Evolutionary conservation across 306 rosid species (phyloP).

Genomic region (Macrotyloma uniflorum): DNA sequence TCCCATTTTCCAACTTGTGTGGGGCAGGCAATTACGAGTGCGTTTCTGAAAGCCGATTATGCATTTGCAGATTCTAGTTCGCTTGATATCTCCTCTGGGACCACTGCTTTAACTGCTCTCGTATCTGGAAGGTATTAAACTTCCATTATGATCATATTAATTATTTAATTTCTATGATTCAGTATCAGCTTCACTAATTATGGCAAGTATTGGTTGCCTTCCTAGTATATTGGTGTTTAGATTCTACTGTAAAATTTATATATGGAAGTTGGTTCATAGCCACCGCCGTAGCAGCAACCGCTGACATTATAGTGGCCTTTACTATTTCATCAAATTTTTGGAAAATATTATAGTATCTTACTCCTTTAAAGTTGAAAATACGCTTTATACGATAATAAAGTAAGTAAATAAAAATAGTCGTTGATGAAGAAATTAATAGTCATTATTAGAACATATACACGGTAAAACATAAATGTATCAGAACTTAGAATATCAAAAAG

Average conservation of each 20-base stretch:
- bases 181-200: background rate
- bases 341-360: background rate
- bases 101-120: slow-evolving; percentile 79
- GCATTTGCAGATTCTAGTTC: slow-evolving; percentile 79
- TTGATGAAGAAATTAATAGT: background rate
- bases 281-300: background rate
- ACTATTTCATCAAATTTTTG: background rate
- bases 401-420: background rate
- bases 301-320: background rate
- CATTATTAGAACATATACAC: background rate
- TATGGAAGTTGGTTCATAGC: background rate
- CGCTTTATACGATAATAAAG: background rate
- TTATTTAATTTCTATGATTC: slow-evolving; percentile 4
- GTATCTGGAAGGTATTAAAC: slow-evolving; percentile 62
- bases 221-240: background rate
- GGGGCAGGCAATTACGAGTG: slow-evolving; percentile 70
- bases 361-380: background rate
- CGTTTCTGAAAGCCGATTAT: slow-evolving; percentile 75
- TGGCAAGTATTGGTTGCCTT: background rate
- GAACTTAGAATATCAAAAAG: background rate
- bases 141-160: slow-evolving; percentile 5
- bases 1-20: slow-evolving; percentile 61
- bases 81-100: slow-evolving; percentile 84
- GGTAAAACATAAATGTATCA: background rate
- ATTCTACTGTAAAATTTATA: background rate